A percentile compares a stretch with the other conserved stretches of the same genome.
Conservation (phyloP, 208 protist species). For the Trypanosoma cruzi region DNA sequence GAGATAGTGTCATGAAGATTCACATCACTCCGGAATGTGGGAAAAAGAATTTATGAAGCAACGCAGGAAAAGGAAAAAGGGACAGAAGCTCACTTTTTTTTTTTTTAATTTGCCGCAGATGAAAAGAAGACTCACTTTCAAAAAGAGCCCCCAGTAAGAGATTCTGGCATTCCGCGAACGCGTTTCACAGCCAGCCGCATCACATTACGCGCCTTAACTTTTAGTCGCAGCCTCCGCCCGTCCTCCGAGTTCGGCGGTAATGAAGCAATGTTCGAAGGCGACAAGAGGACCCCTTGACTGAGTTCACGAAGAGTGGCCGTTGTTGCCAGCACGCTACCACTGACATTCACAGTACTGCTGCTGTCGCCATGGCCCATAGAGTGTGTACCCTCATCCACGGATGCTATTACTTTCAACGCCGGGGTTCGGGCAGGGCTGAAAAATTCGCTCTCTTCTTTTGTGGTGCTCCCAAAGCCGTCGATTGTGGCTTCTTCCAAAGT, state of each 20-base stretch:
- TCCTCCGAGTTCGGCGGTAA: conserved; percentile 11
- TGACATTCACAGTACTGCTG: too few species aligned
- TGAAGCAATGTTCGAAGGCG: neutral
- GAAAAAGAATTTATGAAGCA: neutral
- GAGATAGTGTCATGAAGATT: neutral
- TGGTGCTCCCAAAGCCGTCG: neutral
- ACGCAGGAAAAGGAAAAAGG: neutral
- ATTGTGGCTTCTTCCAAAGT: neutral
- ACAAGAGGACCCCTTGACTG: neutral
- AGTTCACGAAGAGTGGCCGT: neutral
- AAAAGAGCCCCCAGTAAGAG: neutral
- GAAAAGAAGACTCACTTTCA: too few species aligned
- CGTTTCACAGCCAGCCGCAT: conserved; percentile 16
- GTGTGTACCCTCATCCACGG: too few species aligned
- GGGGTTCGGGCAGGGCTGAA: too few species aligned
- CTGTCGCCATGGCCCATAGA: too few species aligned
- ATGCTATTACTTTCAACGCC: too few species aligned
- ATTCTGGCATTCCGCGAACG: neutral
- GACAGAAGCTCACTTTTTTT: neutral
- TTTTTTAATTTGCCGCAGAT: too few species aligned
- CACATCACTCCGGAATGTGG: neutral
- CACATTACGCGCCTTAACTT: conserved; percentile 7
- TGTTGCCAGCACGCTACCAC: neutral
- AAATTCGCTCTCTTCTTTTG: too few species aligned
- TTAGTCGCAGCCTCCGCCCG: conserved; percentile 3